Conservation (phyloP, 2,329 filamentous ascomycete species). For the Paraphoma chrysanthemicola region DNA sequence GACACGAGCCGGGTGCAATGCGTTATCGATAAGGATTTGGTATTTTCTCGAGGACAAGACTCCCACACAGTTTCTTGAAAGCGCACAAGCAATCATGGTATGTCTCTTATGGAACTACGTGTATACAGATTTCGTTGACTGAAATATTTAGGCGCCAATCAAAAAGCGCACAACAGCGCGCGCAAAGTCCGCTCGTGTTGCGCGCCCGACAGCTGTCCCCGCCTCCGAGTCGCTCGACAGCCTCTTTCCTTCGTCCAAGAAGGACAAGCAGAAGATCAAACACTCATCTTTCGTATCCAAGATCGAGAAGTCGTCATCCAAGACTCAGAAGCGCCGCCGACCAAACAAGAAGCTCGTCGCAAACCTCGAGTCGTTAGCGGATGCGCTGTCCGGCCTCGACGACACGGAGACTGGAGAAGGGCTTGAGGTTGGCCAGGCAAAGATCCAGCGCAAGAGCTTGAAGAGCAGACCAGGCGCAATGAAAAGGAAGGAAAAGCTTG, state of each 20-base stretch:
- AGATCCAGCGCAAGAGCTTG: constrained; percentile 76
- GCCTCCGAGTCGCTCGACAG: constrained; percentile 43
- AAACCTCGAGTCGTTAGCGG: constrained; percentile 76
- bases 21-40: not conserved
- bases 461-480: constrained; percentile 72
- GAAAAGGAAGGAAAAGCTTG: constrained; percentile 82
- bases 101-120: not conserved
- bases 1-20: too few relatives aligned
- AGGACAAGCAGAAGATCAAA: constrained; percentile 82
- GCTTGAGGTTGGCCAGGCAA: constrained; percentile 59
- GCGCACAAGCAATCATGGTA: constrained; percentile 12
- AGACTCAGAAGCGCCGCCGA: constrained; percentile 68
- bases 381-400: constrained; percentile 75
- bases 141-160: constrained; percentile 37
- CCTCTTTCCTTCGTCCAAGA: constrained; percentile 75
- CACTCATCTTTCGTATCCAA: constrained; percentile 80
- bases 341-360: constrained; percentile 80
- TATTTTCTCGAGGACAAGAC: not conserved
- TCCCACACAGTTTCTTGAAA: not conserved
- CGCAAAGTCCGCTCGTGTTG: constrained; percentile 38
- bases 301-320: constrained; percentile 68
- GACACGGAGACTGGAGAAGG: constrained; percentile 38
- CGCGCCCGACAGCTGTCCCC: constrained; percentile 27
- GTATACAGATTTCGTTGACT: not conserved
- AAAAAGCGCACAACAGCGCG: constrained; percentile 47